A percentile compares a stretch with the other conserved stretches of the same genome.
Conservation (phyloP, 768 basidiomycete species). For the Rhodocollybia butyracea region DNA sequence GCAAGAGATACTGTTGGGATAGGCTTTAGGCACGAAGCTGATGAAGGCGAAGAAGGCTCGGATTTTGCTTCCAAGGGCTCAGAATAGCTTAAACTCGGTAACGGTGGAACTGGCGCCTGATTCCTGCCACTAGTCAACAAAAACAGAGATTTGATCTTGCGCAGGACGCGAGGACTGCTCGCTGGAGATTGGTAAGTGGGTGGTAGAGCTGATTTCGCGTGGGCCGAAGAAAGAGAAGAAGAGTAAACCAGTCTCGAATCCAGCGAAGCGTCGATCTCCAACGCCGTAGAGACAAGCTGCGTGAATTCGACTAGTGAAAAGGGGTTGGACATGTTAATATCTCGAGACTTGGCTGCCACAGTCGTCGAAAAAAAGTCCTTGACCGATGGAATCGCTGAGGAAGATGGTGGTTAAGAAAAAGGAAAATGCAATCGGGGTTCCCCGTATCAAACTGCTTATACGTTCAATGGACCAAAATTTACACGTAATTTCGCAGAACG, state of each 20-base stretch:
- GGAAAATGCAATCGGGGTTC: too few relatives aligned
- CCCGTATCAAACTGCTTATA: too few relatives aligned
- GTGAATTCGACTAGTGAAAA: slow-evolving; percentile 5
- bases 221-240: background rate
- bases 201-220: slow-evolving; percentile 4
- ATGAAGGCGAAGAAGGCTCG: background rate
- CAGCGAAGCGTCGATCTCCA: background rate
- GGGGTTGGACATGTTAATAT: background rate
- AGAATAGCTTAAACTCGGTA: background rate
- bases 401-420: background rate
- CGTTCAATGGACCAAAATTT: too few relatives aligned
- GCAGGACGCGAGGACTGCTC: slow-evolving; percentile 6
- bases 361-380: background rate
- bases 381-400: background rate
- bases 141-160: slow-evolving; percentile 5
- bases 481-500: too few relatives aligned
- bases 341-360: background rate
- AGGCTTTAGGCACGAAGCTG: background rate
- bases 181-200: background rate
- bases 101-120: background rate
- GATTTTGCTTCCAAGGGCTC: background rate
- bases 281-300: slow-evolving; percentile 3
- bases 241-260: background rate
- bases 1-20: slow-evolving; percentile 1
- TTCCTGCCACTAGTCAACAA: background rate